Evolutionary conservation across 495 filamentous ascomycete genomes (phyloP).

Genomic region (Xylaria intraflava): DNA sequence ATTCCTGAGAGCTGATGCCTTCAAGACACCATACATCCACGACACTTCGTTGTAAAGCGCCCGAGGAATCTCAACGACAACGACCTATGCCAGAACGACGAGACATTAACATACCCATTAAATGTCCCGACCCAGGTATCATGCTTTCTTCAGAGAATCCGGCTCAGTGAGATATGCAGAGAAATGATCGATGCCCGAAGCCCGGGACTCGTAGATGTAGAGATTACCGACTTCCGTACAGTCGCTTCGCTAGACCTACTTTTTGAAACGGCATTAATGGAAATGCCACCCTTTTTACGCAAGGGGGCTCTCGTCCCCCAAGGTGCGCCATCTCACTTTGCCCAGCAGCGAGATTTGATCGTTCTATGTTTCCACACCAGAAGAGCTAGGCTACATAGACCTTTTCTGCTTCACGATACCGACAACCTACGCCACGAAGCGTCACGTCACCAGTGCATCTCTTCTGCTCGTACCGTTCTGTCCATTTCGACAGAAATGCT

Average conservation of each 20-base stretch:
- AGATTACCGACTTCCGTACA: slow-evolving; percentile 11
- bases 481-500: slow-evolving; percentile 1
- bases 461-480: slow-evolving; percentile 6
- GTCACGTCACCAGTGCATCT: slow-evolving; percentile 6
- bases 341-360: slow-evolving; percentile 15
- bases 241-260: slow-evolving; percentile 13
- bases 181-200: slow-evolving; percentile 32
- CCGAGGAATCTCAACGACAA: slow-evolving; percentile 43
- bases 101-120: slow-evolving; percentile 27
- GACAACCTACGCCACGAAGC: neutral
- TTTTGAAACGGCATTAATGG: slow-evolving; percentile 12
- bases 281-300: slow-evolving; percentile 13
- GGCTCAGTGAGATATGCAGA: slow-evolving; percentile 39
- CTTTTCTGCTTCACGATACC: slow-evolving; percentile 17
- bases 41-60: slow-evolving; percentile 39
- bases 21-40: slow-evolving; percentile 21
- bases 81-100: slow-evolving; percentile 30
- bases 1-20: neutral
- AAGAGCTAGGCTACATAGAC: slow-evolving; percentile 19
- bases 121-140: slow-evolving; percentile 40
- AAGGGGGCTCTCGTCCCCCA: neutral
- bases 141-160: slow-evolving; percentile 40
- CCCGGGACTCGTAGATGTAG: slow-evolving; percentile 7
- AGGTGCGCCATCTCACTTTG: neutral
- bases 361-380: slow-evolving; percentile 14